Evolutionary conservation across 2,329 filamentous ascomycete species (phyloP).

Genomic region (Botryotinia calthae): DNA sequence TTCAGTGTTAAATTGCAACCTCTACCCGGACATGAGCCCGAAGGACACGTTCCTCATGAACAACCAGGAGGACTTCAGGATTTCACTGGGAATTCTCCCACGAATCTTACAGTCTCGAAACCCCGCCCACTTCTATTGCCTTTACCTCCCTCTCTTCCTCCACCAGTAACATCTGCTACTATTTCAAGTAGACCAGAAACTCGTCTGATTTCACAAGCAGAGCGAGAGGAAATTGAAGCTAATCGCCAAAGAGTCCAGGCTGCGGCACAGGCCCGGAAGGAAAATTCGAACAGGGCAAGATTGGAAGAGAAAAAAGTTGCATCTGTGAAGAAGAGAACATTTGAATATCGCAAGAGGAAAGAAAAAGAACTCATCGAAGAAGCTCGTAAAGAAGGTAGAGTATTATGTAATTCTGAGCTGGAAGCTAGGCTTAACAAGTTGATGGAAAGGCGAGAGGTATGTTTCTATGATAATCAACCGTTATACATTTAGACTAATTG

Average conservation of each 20-base stretch:
- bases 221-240: constrained; percentile 4
- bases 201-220: constrained; percentile 11
- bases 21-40: background rate
- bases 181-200: background rate
- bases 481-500: constrained; percentile 6
- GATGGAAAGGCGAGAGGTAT: constrained; percentile 22
- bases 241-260: background rate
- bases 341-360: background rate
- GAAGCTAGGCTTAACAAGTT: constrained; percentile 4
- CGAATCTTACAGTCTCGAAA: background rate
- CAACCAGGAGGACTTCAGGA: background rate
- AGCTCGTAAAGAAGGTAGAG: constrained; percentile 6
- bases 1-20: background rate
- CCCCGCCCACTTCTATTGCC: background rate
- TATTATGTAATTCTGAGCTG: background rate
- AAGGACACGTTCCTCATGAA: background rate
- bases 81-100: background rate
- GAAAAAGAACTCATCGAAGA: background rate
- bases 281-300: background rate
- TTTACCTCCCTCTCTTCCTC: background rate
- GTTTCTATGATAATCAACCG: background rate
- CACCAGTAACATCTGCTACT: background rate
- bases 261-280: background rate
- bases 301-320: background rate
- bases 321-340: background rate